Base-by-base conservation (phyloP, 2,329 filamentous ascomycete species). In the Diplodia sapinea region DNA sequence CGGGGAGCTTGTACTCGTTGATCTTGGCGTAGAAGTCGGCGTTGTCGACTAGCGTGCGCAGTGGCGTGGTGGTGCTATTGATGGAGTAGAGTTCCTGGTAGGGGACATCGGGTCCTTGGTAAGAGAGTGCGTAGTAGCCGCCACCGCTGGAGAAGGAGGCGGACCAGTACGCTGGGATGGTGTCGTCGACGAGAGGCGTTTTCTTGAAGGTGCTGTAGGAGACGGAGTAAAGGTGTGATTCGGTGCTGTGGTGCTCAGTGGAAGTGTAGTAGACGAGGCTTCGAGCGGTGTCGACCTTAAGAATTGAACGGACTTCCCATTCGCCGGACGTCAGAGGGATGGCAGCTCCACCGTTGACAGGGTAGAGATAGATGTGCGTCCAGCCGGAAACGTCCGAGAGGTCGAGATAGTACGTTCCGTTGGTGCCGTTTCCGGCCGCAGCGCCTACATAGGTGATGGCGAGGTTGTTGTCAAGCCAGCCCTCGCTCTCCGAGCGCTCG, bases 171-270 rank as follows among this genome's bases (percentile, higher is more conserved):
- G 84, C 89, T 0, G 87, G 77, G 0, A 85, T 79, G 0, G 78
- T 82, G 65, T 89, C 86, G 65, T 91, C 86, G 4, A 91, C 89
- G 0, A 91, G 83, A 0, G 88, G 77, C 7, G 82, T 87, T 54
- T 86, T 84, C 70, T 85, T 78, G 11, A 81, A 79, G 0, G 82
- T 85, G 4, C 80, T 78, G 72, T 87, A 88, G 0, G 85, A 88
- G 12, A 91, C 86, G 2, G 86, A 89, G 79, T 90, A 91, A 5
- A 91, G 72, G 71, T 91, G 89, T 1, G 86, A 83, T 74, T 91
- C 88, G 0, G 88, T 90, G 69, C 85, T 87, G 79, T 91, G 87
- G 52, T 82, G 83, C 72, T 89, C 85, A 0, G 88, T 89, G 1
- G 89, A 89, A 2, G 84, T 82, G 78, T 86, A 91, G 79, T 90